Evolutionary conservation across 257 asterid species (phyloP).

Genomic region (Ehretia macrophylla): DNA sequence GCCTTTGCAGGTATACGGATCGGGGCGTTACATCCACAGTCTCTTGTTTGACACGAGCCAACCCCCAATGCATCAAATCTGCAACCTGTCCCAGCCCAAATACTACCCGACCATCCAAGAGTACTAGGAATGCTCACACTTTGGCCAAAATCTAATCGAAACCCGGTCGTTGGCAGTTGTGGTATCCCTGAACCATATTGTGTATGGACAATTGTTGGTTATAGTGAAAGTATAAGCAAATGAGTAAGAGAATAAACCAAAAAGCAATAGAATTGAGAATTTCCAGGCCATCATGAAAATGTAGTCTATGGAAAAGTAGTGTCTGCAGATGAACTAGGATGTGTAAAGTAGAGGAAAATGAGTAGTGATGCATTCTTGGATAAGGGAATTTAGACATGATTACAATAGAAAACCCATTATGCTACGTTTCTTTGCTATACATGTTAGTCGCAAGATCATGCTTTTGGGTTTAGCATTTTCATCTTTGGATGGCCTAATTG

Average conservation of each 20-base stretch:
- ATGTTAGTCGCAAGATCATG: slow-evolving; percentile 46
- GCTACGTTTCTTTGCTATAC: slow-evolving; percentile 32
- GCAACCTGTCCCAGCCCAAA: slow-evolving; percentile 90
- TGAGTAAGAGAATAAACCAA: slow-evolving; percentile 25
- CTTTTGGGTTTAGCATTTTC: slow-evolving; percentile 67
- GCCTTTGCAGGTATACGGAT: too few relatives aligned
- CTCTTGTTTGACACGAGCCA: slow-evolving; percentile 80
- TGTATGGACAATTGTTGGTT: slow-evolving; percentile 57
- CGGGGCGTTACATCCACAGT: slow-evolving; percentile 83
- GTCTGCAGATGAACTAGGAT: too few relatives aligned
- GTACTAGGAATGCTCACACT: slow-evolving; percentile 39
- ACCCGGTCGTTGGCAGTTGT: slow-evolving; percentile 66
- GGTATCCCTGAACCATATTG: slow-evolving; percentile 78
- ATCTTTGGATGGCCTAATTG: slow-evolving; percentile 9
- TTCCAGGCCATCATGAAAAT: neutral
- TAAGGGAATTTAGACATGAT: too few relatives aligned
- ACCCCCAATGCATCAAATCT: slow-evolving; percentile 50
- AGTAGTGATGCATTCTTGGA: slow-evolving; percentile 21
- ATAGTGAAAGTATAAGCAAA: slow-evolving; percentile 46
- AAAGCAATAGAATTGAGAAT: slow-evolving; percentile 14
- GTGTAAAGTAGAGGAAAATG: slow-evolving; percentile 11
- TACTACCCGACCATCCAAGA: slow-evolving; percentile 84
- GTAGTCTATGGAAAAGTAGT: neutral
- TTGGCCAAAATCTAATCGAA: slow-evolving; percentile 56
- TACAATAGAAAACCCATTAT: too few relatives aligned